Base-by-base conservation (phyloP, 1,284 basidiomycete species). In the Abortiporus biennis region DNA sequence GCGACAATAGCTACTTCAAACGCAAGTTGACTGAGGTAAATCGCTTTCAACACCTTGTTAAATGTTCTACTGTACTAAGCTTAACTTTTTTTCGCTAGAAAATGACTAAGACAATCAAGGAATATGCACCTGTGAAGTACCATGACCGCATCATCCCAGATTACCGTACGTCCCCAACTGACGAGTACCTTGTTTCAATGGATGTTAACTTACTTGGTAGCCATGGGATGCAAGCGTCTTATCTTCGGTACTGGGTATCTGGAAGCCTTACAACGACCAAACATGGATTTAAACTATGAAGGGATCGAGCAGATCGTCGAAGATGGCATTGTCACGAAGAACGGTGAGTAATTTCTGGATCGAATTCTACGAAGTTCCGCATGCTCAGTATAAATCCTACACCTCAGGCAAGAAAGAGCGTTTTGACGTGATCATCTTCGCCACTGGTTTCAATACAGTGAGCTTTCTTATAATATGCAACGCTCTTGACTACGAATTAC, bases 271-370 rank as follows among this genome's bases (percentile, higher is more conserved):
- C 56, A 65, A 45, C 56, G 59, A 19, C 60, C 64, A 2, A 76
- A 76, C 43, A 53, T 74, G 27, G 49, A 61, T 22, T 58, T 71
- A n/a, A 57, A 59, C 36, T 64, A 63, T 48, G 62, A 65, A 38
- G 57, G 58, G 5, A 69, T 76, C 45, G 48, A 51, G 16, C 51
- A 54, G 40, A 50, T 74, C 40, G 57, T 58, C 8, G 57, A 65
- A 39, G 52, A 56, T 13, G 70, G 70, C 0, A 55, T 74, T 23
- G 21, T 55, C 24, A 66, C 66, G 3, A 56, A 56, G 41, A 60
- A 57, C 37, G 69, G 69, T 51, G 44, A 31, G 47, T n/a, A 13
- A n/a, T n/a, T n/a, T 15, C 6, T 6, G n/a, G n/a, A n/a, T n/a
- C n/a, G n/a, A n/a, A n/a, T n/a, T n/a, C n/a, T n/a, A n/a, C n/a